A percentile compares a stretch with the other conserved stretches of the same genome.
Conservation (phyloP, 306 rosid species). For the Cucurbita argyrosperma region DNA sequence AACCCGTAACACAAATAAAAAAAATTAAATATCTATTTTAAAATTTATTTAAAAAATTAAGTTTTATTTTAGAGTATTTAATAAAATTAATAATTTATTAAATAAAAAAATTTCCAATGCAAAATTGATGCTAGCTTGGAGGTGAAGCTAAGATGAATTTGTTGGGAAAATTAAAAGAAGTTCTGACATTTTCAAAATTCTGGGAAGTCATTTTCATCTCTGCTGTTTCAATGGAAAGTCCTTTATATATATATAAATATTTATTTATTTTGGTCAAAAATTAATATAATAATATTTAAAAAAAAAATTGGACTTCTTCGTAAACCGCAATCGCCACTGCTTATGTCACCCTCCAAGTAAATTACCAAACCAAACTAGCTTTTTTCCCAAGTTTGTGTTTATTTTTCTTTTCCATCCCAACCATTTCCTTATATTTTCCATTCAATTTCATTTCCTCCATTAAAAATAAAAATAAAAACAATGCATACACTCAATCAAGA, state of each 20-base stretch:
- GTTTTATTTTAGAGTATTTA: no score
- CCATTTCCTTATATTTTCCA: background rate
- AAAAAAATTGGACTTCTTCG: background rate
- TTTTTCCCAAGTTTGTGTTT: background rate
- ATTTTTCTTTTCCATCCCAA: background rate
- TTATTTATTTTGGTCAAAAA: no score
- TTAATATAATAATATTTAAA: no score
- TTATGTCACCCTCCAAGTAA: background rate
- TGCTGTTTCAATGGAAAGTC: background rate
- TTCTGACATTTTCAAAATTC: background rate
- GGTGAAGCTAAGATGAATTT: background rate
- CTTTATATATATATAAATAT: background rate
- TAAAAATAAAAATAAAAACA: no score
- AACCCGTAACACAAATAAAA: background rate
- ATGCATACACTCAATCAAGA: no score
- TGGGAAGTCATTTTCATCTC: background rate
- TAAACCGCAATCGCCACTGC: conserved; percentile 1
- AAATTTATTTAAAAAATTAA: no score
- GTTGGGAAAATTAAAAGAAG: background rate
- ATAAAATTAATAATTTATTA: no score
- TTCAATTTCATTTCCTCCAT: background rate
- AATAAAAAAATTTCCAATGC: no score
- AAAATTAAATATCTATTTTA: no score
- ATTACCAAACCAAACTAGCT: background rate
- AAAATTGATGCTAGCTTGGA: background rate